These are phyloP conservation scores for Neurospora sp. DNA, from an alignment of 495 filamentous ascomycete genomes.

Conservation along the genomic window DNA sequence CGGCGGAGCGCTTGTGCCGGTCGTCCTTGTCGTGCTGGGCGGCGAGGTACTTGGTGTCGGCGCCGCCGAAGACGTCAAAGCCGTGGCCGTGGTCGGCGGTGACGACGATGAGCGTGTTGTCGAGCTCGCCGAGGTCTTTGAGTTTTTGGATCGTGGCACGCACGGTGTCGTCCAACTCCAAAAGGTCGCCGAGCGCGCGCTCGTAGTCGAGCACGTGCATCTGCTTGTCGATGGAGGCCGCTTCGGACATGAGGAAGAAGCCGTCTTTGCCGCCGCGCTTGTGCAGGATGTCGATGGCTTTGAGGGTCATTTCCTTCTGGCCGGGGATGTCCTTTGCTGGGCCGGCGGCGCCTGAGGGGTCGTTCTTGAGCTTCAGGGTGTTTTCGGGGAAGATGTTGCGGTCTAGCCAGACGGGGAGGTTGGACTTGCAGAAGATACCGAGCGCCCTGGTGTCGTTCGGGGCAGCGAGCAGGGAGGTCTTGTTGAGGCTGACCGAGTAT, in stretches of 20 bases:
- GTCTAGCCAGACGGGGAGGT: slow-evolving; percentile 63
- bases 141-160: slow-evolving; percentile 55
- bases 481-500: slow-evolving; percentile 56
- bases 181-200: slow-evolving; percentile 61
- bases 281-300: slow-evolving; percentile 61
- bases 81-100: slow-evolving; percentile 73
- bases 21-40: slow-evolving; percentile 39
- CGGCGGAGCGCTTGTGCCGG: slow-evolving; percentile 54
- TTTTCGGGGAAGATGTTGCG: slow-evolving; percentile 60
- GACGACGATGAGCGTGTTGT: slow-evolving; percentile 60
- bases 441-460: slow-evolving; percentile 47
- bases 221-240: slow-evolving; percentile 68
- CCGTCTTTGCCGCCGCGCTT: slow-evolving; percentile 51
- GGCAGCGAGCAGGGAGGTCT: slow-evolving; percentile 46
- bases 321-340: slow-evolving; percentile 59
- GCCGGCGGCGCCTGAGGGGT: slow-evolving; percentile 46
- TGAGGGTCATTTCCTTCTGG: slow-evolving; percentile 72
- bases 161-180: slow-evolving; percentile 68
- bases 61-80: slow-evolving; percentile 46
- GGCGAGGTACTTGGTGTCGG: slow-evolving; percentile 49
- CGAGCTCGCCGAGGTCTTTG: slow-evolving; percentile 40
- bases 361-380: slow-evolving; percentile 46
- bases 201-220: slow-evolving; percentile 72
- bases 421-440: slow-evolving; percentile 56
- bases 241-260: slow-evolving; percentile 71